Base-by-base conservation (phyloP, 768 basidiomycete species). In the Lenzites betulinus region DNA sequence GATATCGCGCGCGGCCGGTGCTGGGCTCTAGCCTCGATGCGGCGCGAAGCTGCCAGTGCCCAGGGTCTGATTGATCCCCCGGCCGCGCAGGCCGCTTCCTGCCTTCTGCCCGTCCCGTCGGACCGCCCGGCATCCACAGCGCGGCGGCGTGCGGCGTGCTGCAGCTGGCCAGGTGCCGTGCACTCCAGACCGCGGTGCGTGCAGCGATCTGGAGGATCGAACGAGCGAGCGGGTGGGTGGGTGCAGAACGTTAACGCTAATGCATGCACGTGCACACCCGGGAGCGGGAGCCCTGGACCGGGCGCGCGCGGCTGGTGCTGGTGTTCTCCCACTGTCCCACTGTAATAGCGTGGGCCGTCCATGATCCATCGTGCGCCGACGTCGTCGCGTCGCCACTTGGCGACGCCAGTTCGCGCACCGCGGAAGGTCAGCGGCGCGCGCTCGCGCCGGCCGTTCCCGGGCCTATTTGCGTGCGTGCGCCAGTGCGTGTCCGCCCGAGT, bases 31-130 rank as follows among this genome's bases (percentile, higher is more conserved):
- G 52, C 18, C 59, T 54, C 48, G 47, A 49, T 55, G 8, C 38
- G 53, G 53, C 54, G 48, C 53, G 59, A 60, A 54, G 59, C 51
- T 7, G 43, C 16, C 44, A 7, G 26, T 13, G 28, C 26, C 26
- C 22, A 52, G 33, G 35, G 58, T 47, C 52, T 52, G 58, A 52
- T 52, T 44, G 50, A 53, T 59, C 56, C 26, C 56, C 41, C 26
- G 46, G 12, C 57, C 50, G 58, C 50, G 42, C 51, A 52, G 41
- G 50, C 48, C 25, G 56, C 56, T 51, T 51, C 48, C 20, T 51
- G 56, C 56, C 38, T 50, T 58, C 47, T 49, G 48, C 47, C 59
- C 59, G 59, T 42, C 26, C 59, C 22, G 44, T 57, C 60, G 60
- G 54, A 62, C 60, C 60, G 60, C 60, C 54, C 54, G 38, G 47